A percentile compares a stretch with the other conserved stretches of the same genome.
Conservation (phyloP, 495 filamentous ascomycete genomes). For the Podospora comata region DNA sequence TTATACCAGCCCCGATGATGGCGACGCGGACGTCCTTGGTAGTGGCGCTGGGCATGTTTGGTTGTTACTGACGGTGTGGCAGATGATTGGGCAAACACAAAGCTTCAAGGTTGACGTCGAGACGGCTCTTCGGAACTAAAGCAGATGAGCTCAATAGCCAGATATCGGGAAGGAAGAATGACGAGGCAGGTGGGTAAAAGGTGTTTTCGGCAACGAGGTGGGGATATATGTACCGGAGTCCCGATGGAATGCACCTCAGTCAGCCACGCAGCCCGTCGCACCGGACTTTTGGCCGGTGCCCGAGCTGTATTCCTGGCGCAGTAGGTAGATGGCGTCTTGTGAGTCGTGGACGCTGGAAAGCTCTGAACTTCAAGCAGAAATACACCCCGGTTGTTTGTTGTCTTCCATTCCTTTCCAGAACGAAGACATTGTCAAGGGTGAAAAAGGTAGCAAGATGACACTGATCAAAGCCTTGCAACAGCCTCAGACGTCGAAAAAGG, state of each 20-base stretch:
- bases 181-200: not conserved
- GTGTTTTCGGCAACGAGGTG: not conserved
- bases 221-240: not conserved
- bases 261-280: not conserved
- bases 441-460: slow-evolving; percentile 7
- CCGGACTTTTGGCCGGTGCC: not conserved
- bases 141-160: not conserved
- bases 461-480: not conserved
- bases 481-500: not conserved
- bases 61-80: not conserved
- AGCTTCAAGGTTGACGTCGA: not conserved
- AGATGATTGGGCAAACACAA: not conserved
- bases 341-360: not conserved
- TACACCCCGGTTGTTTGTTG: not conserved
- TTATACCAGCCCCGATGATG: slow-evolving; percentile 61
- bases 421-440: not conserved
- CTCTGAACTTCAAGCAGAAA: not conserved
- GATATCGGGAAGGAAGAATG: no score
- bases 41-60: slow-evolving; percentile 15
- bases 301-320: not conserved
- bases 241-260: not conserved
- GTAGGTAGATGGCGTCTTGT: not conserved
- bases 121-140: not conserved
- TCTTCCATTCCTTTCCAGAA: not conserved
- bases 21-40: slow-evolving; percentile 41